Conservation (phyloP, 2,329 filamentous ascomycete genomes). For the Hypoxylon sp. region DNA sequence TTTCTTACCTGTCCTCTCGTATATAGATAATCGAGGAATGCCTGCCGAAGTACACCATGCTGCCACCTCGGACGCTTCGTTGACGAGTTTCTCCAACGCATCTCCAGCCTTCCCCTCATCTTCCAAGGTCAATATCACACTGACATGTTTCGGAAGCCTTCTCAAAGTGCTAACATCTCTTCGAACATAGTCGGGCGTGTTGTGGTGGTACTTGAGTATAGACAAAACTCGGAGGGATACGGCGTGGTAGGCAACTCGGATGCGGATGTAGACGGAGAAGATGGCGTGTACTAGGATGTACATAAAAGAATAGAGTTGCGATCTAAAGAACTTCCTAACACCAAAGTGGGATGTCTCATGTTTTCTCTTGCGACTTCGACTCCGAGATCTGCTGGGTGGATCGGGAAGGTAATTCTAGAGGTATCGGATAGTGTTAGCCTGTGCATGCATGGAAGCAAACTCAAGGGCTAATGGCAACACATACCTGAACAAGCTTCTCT, state of each 20-base stretch:
- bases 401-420: constrained; percentile 44
- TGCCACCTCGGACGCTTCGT: constrained; percentile 89
- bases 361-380: constrained; percentile 43
- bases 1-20: constrained; percentile 84
- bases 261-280: constrained; percentile 87
- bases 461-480: constrained; percentile 18
- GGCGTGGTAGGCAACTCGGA: constrained; percentile 81
- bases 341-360: constrained; percentile 58
- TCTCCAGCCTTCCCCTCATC: constrained; percentile 73
- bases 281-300: constrained; percentile 78
- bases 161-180: constrained; percentile 81
- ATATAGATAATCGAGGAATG: constrained; percentile 87
- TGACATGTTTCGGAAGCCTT: constrained; percentile 84
- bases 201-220: constrained; percentile 93
- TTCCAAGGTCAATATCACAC: constrained; percentile 81
- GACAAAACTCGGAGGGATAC: constrained; percentile 80
- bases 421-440: constrained; percentile 10
- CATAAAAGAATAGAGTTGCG: constrained; percentile 70
- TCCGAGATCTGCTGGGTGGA: constrained; percentile 40
- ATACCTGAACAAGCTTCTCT: constrained; percentile 56
- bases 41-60: constrained; percentile 93
- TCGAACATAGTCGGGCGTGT: constrained; percentile 89
- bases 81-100: constrained; percentile 82
- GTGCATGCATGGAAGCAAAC: background rate
- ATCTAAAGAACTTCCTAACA: constrained; percentile 67